Evolutionary conservation across 352 stramenopile genomes (phyloP).

Genomic region (Phytophthora vignae): DNA sequence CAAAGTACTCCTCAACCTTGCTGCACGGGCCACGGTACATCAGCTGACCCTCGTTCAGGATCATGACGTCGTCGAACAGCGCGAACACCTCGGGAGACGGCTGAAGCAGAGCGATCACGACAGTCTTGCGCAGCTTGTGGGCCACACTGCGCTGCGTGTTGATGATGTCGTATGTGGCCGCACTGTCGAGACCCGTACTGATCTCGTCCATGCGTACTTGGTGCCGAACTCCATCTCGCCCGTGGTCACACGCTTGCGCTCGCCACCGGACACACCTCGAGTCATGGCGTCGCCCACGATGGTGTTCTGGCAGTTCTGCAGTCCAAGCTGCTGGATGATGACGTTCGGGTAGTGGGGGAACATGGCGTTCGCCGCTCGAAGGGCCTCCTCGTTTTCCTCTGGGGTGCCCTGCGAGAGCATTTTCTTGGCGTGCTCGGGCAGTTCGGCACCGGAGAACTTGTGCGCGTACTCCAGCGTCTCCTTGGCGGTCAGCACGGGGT

Average conservation of each 20-base stretch:
- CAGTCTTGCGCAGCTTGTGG: slow-evolving; percentile 41
- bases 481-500: slow-evolving; percentile 31
- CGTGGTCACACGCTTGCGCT: slow-evolving; percentile 22
- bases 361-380: slow-evolving; percentile 4
- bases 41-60: slow-evolving; percentile 78
- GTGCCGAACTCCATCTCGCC: too few species aligned
- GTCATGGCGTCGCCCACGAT: slow-evolving; percentile 24
- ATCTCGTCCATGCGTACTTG: too few species aligned
- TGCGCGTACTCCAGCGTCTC: slow-evolving; percentile 37
- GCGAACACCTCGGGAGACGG: slow-evolving; percentile 55
- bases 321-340: slow-evolving; percentile 19
- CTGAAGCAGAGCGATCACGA: slow-evolving; percentile 62
- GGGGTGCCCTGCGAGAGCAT: slow-evolving; percentile 7
- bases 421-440: slow-evolving; percentile 13
- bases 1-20: slow-evolving; percentile 16
- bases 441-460: slow-evolving; percentile 24
- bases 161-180: too few species aligned
- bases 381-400: slow-evolving; percentile 13
- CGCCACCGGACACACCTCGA: slow-evolving; percentile 17
- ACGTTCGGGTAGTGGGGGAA: slow-evolving; percentile 13
- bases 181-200: too few species aligned
- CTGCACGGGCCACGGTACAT: slow-evolving; percentile 65
- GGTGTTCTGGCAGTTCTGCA: slow-evolving; percentile 28
- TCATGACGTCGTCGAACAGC: slow-evolving; percentile 60
- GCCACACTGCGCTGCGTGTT: too few species aligned